Base-by-base conservation (phyloP, 23 red algal genomes). In the Cyanidium caldarium region DNA sequence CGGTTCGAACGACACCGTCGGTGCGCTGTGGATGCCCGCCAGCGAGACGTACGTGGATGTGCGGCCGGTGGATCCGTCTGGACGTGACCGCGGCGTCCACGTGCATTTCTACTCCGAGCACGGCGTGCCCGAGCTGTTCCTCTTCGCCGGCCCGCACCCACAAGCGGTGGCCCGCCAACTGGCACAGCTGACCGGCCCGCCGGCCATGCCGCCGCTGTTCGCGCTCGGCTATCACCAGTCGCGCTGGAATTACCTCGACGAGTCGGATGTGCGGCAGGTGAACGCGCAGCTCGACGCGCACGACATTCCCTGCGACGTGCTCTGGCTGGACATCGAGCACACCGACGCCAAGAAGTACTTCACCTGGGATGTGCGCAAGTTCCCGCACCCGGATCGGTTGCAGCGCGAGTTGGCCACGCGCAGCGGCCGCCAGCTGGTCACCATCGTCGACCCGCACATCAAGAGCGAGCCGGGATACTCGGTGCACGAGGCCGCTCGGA, bases 261-360 rank as follows among this genome's bases (percentile, higher is more conserved):
- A 95, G 19, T 61, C 72, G 16, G 90, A 95, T 76, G 70, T 68
- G 1, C 65, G 65, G 23, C 23, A 39, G 14, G 90, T 95, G 0
- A 75, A 95, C 72, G 67, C 67, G 10, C 68, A 67, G 35, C 87
- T 88, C 39, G 90, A 95, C 34, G 45, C 72, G 65, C 41, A 79
- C 45, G 77, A 87, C 35, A 46, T 95, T 41, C 90, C 90, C 15
- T 95, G 84, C 66, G 90, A 95, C 75, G 90, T 88, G 21, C 57
- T 95, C 21, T 95, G 90, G 90, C 51, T 95, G 1, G 90, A 95
- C 44, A 95, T 95, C 79, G 90, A 95, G 67, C 90, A 95, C 74
- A 95, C 90, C 0, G 78, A 95, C 68, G 83, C 77, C 20, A 95
- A 95, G 75, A 78, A 80, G 28, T 95, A 95, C 68, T 95, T 95